Percentiles rank a stretch among this genome's conserved stretches.
phyloP scores from a whole-genome alignment of 495 filamentous ascomycete genomes.

The Penicillium maclennaniae region DNA sequence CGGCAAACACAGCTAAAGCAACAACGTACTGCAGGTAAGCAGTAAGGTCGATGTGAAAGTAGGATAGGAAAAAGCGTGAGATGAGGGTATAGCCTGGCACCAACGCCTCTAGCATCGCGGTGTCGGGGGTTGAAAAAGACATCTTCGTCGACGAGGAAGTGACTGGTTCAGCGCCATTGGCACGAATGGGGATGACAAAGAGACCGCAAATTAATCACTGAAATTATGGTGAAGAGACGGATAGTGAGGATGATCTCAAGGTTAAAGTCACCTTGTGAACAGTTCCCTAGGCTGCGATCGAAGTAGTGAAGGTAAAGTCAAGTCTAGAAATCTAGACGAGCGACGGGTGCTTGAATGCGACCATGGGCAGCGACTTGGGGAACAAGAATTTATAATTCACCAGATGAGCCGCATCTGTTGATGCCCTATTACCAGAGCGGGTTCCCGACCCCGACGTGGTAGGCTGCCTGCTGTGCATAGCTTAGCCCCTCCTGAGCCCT shows the following conservation, averaged over 20 bases:
- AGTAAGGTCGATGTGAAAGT: constrained; percentile 66
- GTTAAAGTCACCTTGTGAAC: not conserved
- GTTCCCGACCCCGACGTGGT: not conserved
- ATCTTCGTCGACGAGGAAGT: constrained; percentile 19
- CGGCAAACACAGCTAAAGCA: constrained; percentile 44
- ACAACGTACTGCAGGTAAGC: constrained; percentile 64
- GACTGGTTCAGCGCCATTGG: constrained; percentile 25
- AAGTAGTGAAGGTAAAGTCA: not conserved
- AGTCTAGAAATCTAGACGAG: not conserved
- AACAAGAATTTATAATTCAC: not conserved
- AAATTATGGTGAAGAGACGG: not conserved
- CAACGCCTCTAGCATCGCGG: constrained; percentile 63
- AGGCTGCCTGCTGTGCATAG: not conserved
- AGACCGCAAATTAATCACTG: not conserved
- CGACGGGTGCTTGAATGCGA: not conserved
- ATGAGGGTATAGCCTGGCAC: constrained; percentile 70
- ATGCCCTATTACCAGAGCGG: not conserved
- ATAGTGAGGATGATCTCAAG: not conserved
- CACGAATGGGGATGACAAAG: not conserved
- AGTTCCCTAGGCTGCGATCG: not conserved
- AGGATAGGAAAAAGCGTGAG: constrained; percentile 54
- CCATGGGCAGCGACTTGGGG: not conserved
- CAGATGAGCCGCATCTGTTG: constrained; percentile 3
- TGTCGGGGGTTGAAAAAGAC: constrained; percentile 22
- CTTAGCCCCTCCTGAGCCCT: not conserved